phyloP scores from a whole-genome alignment of 2,329 filamentous ascomycete species.

The Cordyceps tenuipes region DNA sequence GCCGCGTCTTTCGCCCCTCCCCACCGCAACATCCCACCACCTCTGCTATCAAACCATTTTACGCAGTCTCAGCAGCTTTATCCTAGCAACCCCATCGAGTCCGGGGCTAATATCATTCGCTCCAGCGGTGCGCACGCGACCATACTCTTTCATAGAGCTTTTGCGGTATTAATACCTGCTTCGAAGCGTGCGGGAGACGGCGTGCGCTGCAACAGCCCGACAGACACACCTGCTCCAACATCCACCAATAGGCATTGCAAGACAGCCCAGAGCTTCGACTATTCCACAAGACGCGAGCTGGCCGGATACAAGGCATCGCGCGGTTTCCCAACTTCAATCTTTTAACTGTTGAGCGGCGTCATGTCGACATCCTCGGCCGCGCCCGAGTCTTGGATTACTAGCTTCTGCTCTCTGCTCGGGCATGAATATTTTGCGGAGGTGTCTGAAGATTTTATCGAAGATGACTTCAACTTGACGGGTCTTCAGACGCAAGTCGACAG shows the following conservation, averaged over 20 bases:
- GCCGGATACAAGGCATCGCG: background rate
- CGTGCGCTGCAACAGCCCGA: conserved; percentile 2
- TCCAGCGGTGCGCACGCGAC: background rate
- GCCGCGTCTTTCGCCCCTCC: conserved; percentile 10
- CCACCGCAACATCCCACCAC: conserved; percentile 13
- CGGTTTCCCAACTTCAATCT: background rate
- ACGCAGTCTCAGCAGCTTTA: conserved; percentile 11
- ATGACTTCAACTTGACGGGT: conserved; percentile 98
- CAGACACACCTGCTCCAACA: conserved; percentile 5
- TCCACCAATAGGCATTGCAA: background rate
- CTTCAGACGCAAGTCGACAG: conserved; percentile 91
- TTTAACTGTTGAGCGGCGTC: conserved; percentile 12
- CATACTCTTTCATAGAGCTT: background rate
- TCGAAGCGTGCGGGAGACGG: background rate
- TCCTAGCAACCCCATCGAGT: background rate
- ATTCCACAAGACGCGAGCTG: background rate
- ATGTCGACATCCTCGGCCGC: conserved; percentile 55
- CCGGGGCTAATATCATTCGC: background rate
- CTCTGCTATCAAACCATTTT: conserved; percentile 6
- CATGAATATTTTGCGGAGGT: conserved; percentile 99
- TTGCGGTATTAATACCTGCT: background rate
- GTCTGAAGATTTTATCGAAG: conserved; percentile 97
- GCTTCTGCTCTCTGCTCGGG: conserved; percentile 88
- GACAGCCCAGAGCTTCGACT: background rate
- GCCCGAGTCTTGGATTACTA: conserved; percentile 92